A percentile compares a stretch with the other conserved stretches of the same genome.
Evolutionary conservation across 2,329 filamentous ascomycete species (phyloP).

Genomic region (Colletotrichum magnum): DNA sequence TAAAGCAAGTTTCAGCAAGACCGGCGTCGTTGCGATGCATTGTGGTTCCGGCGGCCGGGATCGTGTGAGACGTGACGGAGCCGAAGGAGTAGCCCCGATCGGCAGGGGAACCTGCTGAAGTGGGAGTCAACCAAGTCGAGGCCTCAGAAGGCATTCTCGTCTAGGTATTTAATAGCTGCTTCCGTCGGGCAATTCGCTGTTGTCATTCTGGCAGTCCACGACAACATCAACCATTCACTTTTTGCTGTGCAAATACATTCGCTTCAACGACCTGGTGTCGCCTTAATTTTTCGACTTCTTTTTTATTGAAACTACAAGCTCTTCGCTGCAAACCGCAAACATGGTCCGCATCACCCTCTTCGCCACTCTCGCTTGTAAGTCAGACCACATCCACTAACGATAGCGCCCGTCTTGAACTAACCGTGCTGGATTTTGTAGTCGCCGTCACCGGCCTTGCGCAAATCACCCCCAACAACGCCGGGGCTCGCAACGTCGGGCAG

Average conservation of each 20-base stretch:
- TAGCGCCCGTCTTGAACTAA: not conserved
- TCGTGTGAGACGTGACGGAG: constrained; percentile 12
- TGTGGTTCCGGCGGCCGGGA: not conserved
- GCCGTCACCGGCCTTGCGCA: constrained; percentile 41
- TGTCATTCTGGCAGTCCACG: not conserved
- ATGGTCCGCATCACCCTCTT: constrained; percentile 47
- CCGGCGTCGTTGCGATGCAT: not conserved
- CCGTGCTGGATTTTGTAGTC: constrained; percentile 23
- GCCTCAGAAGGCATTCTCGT: too few species aligned
- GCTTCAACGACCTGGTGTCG: constrained; percentile 37
- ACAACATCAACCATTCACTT: not conserved
- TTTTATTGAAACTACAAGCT: not conserved
- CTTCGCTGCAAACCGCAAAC: constrained; percentile 3
- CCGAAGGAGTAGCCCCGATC: not conserved
- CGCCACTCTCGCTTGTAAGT: constrained; percentile 47
- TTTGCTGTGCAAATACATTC: constrained; percentile 26
- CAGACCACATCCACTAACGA: not conserved
- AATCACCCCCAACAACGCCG: constrained; percentile 44
- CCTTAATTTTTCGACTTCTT: not conserved
- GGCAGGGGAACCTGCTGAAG: not conserved
- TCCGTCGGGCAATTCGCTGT: not conserved
- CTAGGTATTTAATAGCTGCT: constrained; percentile 2
- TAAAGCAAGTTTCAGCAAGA: constrained; percentile 22
- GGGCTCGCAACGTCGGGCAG: constrained; percentile 37
- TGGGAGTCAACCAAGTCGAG: not conserved